Evolutionary conservation across 768 basidiomycete genomes (phyloP), one percentile per base, ranked within the genome.

Genomic region (Crepidotus variabilis): DNA sequence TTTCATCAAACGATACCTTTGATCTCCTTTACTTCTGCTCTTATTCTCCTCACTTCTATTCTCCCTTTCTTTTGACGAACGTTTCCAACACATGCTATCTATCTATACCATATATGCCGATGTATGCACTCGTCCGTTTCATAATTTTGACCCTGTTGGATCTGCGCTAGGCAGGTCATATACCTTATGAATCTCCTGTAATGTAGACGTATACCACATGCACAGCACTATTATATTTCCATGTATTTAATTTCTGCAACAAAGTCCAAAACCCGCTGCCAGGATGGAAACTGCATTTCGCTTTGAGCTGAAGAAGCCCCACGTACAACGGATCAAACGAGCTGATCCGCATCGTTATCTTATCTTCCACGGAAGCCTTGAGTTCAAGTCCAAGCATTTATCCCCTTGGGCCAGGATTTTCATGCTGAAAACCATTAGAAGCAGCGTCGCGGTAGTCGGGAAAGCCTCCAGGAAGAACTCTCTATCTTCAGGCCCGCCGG

Each of bases 61-160:
- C 33, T 56, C 43, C 43, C 51, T 36, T 23, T 36, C 34, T 39
- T 50, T 52, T 11, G 24, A 1, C 21, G 34, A 21, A 46, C 45
- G 18, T 23, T 54, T 35, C 32, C 11, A 14, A 55, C 48, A 47
- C 46, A 55, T 55, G 54, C 54, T 55, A 55, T 55, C 47, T 36
- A 55, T 55, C 54, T 55, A 55, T 55, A 32, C 20, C 23, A 7
- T 52, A 21, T 28, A 52, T 52, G 23, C 33, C 16, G 2, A 20
- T n/a, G 18, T 43, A 20, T 52, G 18, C 36, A 35, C 43, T 43
- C 22, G 8, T 39, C 50, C 33, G 35, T 35, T 35, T 23, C 51
- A n/a, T 23, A 8, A 32, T 43, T 20, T 16, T 14, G 3, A 11
- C 5, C 39, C 28, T 8, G 8, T 28, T 28, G 28, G 8, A 8